Evolutionary conservation across 2,329 filamentous ascomycete genomes (phyloP).

Genomic region (Aspergillus spinulosporus): DNA sequence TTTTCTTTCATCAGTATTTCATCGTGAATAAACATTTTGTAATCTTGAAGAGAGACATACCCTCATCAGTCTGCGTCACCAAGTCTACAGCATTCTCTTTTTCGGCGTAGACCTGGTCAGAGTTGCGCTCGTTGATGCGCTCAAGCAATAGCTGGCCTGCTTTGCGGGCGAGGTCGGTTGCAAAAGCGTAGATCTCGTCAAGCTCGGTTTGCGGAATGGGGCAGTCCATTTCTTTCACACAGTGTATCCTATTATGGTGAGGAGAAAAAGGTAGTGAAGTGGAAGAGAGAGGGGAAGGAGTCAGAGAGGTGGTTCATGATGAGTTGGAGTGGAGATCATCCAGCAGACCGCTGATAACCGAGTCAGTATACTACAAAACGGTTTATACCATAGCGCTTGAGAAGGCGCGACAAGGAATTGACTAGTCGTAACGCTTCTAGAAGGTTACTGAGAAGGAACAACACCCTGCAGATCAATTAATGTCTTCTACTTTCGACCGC

Average conservation of each 20-base stretch:
- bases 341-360: slow-evolving; percentile 10
- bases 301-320: slow-evolving; percentile 5
- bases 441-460: neutral
- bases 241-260: neutral
- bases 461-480: too few species aligned
- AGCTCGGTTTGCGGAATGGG: slow-evolving; percentile 48
- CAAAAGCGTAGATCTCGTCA: slow-evolving; percentile 67
- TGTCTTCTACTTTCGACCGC: neutral
- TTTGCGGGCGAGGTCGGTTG: slow-evolving; percentile 67
- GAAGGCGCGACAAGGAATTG: neutral
- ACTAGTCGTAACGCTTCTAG: neutral
- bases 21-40: too few species aligned
- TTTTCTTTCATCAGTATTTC: neutral
- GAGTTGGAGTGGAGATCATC: slow-evolving; percentile 10
- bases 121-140: slow-evolving; percentile 59
- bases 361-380: neutral
- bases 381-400: neutral
- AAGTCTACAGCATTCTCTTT: slow-evolving; percentile 77
- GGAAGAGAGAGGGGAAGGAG: slow-evolving; percentile 15
- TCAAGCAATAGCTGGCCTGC: slow-evolving; percentile 68
- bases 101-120: slow-evolving; percentile 54
- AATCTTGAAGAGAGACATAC: slow-evolving; percentile 41
- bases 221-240: slow-evolving; percentile 4
- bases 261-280: neutral
- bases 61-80: slow-evolving; percentile 74